Conservation (phyloP, 1,284 basidiomycete species). For the Ganoderma leucocontextum region DNA sequence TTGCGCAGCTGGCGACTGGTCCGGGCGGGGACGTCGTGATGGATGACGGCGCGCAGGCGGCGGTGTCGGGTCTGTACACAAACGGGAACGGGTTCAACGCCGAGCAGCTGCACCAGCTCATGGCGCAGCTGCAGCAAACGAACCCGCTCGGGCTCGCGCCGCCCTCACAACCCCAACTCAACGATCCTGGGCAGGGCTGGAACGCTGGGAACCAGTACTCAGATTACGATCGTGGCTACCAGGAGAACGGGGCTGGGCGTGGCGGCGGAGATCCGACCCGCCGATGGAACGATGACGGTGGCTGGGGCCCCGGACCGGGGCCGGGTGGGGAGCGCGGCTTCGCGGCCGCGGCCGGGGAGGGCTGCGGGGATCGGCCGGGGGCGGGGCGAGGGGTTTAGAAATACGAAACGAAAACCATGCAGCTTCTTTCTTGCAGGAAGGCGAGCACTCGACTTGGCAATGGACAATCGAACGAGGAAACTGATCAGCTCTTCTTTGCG, state of each 20-base stretch:
- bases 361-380: slow-evolving; percentile 56
- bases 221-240: slow-evolving; percentile 47
- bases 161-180: slow-evolving; percentile 31
- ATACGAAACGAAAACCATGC: slow-evolving; percentile 85
- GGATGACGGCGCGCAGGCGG: slow-evolving; percentile 31
- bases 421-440: slow-evolving; percentile 88
- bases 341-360: slow-evolving; percentile 48
- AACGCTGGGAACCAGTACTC: slow-evolving; percentile 37
- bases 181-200: slow-evolving; percentile 39
- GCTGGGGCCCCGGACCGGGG: slow-evolving; percentile 9
- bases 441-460: slow-evolving; percentile 69
- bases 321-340: slow-evolving; percentile 41
- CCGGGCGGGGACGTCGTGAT: slow-evolving; percentile 31
- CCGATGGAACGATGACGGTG: slow-evolving; percentile 53
- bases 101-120: slow-evolving; percentile 70
- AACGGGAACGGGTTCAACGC: slow-evolving; percentile 50
- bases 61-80: slow-evolving; percentile 32
- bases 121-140: slow-evolving; percentile 54
- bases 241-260: slow-evolving; percentile 48
- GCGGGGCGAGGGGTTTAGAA: slow-evolving; percentile 67
- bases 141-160: slow-evolving; percentile 28
- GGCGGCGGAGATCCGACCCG: slow-evolving; percentile 43
- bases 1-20: slow-evolving; percentile 64
- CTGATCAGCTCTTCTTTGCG: slow-evolving; percentile 52
- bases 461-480: slow-evolving; percentile 48